phyloP scores from a whole-genome alignment of 176 grass and related monocot genomes.

The Dactylis glomerata region DNA sequence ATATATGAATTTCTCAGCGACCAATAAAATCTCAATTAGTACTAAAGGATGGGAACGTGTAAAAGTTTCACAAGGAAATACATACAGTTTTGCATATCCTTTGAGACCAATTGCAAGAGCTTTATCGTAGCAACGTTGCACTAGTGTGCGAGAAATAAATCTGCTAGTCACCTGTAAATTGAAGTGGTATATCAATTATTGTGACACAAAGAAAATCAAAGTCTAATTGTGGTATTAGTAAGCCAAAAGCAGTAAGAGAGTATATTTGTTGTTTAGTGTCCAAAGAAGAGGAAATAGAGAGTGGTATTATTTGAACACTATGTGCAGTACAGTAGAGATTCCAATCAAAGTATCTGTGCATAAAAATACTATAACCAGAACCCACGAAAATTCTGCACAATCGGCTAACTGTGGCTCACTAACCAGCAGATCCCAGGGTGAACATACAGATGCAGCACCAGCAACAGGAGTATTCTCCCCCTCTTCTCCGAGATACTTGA shows the following conservation, averaged over 20 bases:
- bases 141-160: conserved; percentile 90
- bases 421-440: conserved; percentile 97
- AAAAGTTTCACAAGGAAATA: conserved; percentile 4
- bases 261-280: conserved; percentile 3
- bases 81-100: conserved; percentile 96
- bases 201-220: background rate
- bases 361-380: background rate
- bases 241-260: background rate
- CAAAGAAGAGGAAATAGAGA: background rate
- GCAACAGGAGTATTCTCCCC: conserved; percentile 84
- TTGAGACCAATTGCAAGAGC: conserved; percentile 92
- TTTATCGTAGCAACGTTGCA: conserved; percentile 75
- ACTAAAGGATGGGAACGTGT: background rate
- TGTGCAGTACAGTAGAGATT: background rate
- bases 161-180: conserved; percentile 69
- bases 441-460: conserved; percentile 89
- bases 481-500: conserved; percentile 98
- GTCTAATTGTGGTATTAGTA: background rate
- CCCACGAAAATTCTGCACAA: background rate
- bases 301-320: background rate
- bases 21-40: conserved; percentile 4
- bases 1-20: background rate
- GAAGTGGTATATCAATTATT: conserved; percentile 33
- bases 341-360: background rate
- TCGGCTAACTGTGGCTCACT: conserved; percentile 10